phyloP scores from a whole-genome alignment of 2,329 filamentous ascomycete genomes.

The Talaromyces sp. region DNA sequence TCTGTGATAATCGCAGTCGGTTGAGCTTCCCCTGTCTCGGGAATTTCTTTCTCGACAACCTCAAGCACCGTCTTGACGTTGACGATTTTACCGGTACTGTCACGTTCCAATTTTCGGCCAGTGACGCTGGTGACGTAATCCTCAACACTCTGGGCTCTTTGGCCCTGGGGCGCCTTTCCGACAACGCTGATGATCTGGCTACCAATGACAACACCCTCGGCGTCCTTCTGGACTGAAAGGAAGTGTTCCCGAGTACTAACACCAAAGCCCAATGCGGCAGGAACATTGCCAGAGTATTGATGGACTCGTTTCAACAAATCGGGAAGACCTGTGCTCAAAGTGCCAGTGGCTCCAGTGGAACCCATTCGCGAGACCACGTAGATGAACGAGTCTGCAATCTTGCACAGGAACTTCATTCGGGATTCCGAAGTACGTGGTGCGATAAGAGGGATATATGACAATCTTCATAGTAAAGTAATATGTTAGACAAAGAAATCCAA shows the following conservation, averaged over 20 bases:
- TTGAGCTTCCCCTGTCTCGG: constrained; percentile 44
- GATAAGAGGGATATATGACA: constrained; percentile 96
- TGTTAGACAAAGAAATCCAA: constrained; percentile 16
- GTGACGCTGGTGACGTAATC: constrained; percentile 78
- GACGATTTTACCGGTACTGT: constrained; percentile 44
- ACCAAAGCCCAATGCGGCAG: constrained; percentile 90
- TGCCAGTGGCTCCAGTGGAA: constrained; percentile 84
- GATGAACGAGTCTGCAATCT: constrained; percentile 96
- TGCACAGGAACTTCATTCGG: constrained; percentile 92
- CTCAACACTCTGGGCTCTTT: constrained; percentile 68
- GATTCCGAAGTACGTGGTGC: constrained; percentile 87
- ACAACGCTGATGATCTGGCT: constrained; percentile 88
- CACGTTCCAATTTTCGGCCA: constrained; percentile 48
- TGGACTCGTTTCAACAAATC: constrained; percentile 80
- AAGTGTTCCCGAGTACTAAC: constrained; percentile 96
- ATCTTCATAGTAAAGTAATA: constrained; percentile 38
- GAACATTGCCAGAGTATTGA: constrained; percentile 83
- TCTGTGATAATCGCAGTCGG: constrained; percentile 63
- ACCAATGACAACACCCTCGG: constrained; percentile 94
- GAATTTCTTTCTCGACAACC: constrained; percentile 56
- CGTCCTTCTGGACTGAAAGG: constrained; percentile 71
- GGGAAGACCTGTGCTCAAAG: constrained; percentile 74
- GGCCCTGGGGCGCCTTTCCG: constrained; percentile 60
- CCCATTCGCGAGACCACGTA: constrained; percentile 98
- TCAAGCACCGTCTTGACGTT: constrained; percentile 67